Conservation (phyloP, 75 land plant species). For the Cupressus sempervirens region DNA sequence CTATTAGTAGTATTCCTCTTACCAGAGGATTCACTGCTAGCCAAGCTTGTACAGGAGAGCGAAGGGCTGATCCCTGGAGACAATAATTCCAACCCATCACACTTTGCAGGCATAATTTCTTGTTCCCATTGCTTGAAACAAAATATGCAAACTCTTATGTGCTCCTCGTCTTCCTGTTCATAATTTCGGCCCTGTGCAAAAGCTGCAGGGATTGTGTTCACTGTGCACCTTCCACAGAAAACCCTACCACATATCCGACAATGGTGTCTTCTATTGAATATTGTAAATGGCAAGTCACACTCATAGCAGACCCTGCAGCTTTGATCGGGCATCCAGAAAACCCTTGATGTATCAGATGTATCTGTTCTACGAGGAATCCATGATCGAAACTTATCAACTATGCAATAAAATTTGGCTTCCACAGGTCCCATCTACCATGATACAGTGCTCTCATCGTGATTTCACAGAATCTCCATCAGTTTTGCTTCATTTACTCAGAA, state of each 20-base stretch:
- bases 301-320: conserved; percentile 92
- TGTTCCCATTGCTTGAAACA: conserved; percentile 67
- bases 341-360: conserved; percentile 62
- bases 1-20: conserved; percentile 24
- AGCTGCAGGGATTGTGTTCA: conserved; percentile 58
- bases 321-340: conserved; percentile 97
- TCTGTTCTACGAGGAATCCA: conserved; percentile 70
- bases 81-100: conserved; percentile 6
- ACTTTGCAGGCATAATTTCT: conserved; percentile 13
- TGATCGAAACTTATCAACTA: conserved; percentile 48
- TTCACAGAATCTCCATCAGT: not conserved
- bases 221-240: conserved; percentile 83
- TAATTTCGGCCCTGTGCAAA: conserved; percentile 16
- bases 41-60: conserved; percentile 39
- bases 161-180: conserved; percentile 44
- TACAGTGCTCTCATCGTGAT: not conserved
- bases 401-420: not conserved
- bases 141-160: conserved; percentile 75
- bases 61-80: conserved; percentile 28
- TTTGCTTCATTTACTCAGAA: not conserved
- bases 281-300: conserved; percentile 76
- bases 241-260: conserved; percentile 86
- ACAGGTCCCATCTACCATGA: conserved; percentile 9
- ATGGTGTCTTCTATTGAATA: conserved; percentile 87
- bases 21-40: conserved; percentile 37